These are phyloP conservation scores for Xerocomus amazonicus DNA, from an alignment of 1,284 basidiomycete genomes.

Conservation along the genomic window DNA sequence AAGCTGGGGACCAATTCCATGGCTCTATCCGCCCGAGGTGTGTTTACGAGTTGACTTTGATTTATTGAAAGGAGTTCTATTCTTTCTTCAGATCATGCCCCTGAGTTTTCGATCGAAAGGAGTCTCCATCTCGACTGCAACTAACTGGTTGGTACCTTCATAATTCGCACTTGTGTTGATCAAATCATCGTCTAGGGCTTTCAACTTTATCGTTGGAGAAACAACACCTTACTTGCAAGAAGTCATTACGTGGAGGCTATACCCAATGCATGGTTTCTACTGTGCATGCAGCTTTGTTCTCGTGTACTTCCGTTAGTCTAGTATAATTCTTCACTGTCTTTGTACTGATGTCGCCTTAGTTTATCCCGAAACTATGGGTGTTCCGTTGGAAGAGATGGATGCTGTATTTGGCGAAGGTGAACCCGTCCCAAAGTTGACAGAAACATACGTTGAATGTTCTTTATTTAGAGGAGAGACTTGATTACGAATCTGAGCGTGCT, in stretches of 20 bases:
- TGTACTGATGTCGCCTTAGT: conserved; percentile 39
- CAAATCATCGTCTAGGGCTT: conserved; percentile 55
- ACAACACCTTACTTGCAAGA: conserved; percentile 89
- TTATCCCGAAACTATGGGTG: conserved; percentile 80
- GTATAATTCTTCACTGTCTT: neutral
- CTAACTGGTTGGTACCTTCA: conserved; percentile 39
- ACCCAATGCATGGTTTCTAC: conserved; percentile 96
- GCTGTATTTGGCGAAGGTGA: conserved; percentile 77
- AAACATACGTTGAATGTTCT: conserved; percentile 34
- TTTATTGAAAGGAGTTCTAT: conserved; percentile 8
- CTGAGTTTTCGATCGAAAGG: conserved; percentile 89
- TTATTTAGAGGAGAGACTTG: conserved; percentile 52
- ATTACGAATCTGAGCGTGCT: conserved; percentile 69
- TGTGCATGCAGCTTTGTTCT: conserved; percentile 85
- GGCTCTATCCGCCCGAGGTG: conserved; percentile 88
- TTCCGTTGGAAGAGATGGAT: conserved; percentile 82
- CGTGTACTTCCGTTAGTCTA: conserved; percentile 68
- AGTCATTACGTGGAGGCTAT: conserved; percentile 87
- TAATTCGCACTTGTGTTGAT: conserved; percentile 25
- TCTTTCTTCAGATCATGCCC: conserved; percentile 88
- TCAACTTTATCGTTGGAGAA: conserved; percentile 89
- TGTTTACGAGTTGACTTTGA: conserved; percentile 9
- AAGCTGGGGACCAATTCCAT: conserved; percentile 75
- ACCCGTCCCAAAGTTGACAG: neutral
- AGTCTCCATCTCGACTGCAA: conserved; percentile 88